Conservation (phyloP, 164 flowering plant genomes). For the Kingdonia uniflora region DNA sequence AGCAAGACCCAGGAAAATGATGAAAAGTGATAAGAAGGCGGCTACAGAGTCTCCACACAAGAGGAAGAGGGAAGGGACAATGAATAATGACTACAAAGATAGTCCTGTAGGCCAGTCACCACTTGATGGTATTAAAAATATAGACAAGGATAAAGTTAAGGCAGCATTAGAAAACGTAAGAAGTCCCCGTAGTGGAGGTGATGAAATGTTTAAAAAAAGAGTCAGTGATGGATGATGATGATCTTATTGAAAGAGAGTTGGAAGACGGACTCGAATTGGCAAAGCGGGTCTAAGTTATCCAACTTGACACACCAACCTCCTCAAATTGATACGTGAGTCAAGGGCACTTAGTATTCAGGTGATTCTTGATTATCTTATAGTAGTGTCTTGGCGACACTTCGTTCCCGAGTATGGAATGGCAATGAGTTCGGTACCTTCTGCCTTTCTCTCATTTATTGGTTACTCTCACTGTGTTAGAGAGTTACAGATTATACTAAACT, state of each 20-base stretch:
- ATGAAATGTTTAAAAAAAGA: slow-evolving; percentile 27
- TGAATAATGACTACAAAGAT: slow-evolving; percentile 18
- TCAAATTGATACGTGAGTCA: too few species aligned
- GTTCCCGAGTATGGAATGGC: too few species aligned
- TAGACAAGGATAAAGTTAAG: slow-evolving; percentile 75
- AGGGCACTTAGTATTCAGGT: too few species aligned
- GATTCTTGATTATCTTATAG: too few species aligned
- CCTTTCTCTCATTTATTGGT: too few species aligned
- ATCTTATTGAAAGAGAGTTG: slow-evolving; percentile 74
- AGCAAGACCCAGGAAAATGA: slow-evolving; percentile 21
- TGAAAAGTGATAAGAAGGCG: slow-evolving; percentile 30
- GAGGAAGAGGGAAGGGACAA: slow-evolving; percentile 33
- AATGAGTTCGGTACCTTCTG: too few species aligned
- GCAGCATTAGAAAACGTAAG: slow-evolving; percentile 62
- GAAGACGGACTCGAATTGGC: slow-evolving; percentile 84
- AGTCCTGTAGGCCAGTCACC: slow-evolving; percentile 38
- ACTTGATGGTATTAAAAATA: slow-evolving; percentile 47
- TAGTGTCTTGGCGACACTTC: too few species aligned
- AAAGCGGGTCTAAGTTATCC: slow-evolving; percentile 30
- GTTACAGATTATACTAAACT: too few species aligned
- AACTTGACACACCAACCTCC: background rate
- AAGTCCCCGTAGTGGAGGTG: slow-evolving; percentile 40
- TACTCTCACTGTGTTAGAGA: too few species aligned
- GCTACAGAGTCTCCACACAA: slow-evolving; percentile 11
- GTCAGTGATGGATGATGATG: slow-evolving; percentile 65